Percentiles rank a stretch among this genome's conserved stretches.
phyloP scores from a whole-genome alignment of 169 alveolate species.

The Plasmodium berghei region DNA sequence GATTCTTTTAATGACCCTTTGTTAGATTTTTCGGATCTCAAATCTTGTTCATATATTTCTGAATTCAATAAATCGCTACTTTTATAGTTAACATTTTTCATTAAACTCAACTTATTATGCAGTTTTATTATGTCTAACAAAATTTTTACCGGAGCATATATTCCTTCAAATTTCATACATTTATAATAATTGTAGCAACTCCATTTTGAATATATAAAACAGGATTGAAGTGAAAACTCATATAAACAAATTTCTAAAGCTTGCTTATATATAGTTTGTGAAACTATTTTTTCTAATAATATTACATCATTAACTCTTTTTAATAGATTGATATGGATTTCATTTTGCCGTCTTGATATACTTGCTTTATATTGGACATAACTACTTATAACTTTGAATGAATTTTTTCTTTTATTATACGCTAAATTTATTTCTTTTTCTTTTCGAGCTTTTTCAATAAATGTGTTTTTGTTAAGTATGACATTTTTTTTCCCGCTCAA shows the following conservation, averaged over 20 bases:
- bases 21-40: background rate
- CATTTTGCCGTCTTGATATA: slow-evolving; percentile 32
- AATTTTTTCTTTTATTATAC: slow-evolving; percentile 37
- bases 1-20: background rate
- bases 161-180: slow-evolving; percentile 19
- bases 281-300: slow-evolving; percentile 39
- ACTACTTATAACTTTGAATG: slow-evolving; percentile 22
- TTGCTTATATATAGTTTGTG: slow-evolving; percentile 33
- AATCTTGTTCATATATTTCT: background rate
- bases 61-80: background rate
- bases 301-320: slow-evolving; percentile 43
- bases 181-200: slow-evolving; percentile 43
- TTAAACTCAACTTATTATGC: slow-evolving; percentile 11
- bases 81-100: background rate
- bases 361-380: slow-evolving; percentile 46
- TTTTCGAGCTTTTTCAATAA: slow-evolving; percentile 66
- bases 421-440: slow-evolving; percentile 38
- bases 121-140: slow-evolving; percentile 32
- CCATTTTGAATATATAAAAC: slow-evolving; percentile 38
- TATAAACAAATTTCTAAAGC: slow-evolving; percentile 46
- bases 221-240: slow-evolving; percentile 37
- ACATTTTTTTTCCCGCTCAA: slow-evolving; percentile 72
- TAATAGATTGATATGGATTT: slow-evolving; percentile 14
- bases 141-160: slow-evolving; percentile 36
- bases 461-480: slow-evolving; percentile 40